These are phyloP conservation scores for Neofusicoccum sp. DNA, from an alignment of 2,329 filamentous ascomycete species.

Conservation along the genomic window DNA sequence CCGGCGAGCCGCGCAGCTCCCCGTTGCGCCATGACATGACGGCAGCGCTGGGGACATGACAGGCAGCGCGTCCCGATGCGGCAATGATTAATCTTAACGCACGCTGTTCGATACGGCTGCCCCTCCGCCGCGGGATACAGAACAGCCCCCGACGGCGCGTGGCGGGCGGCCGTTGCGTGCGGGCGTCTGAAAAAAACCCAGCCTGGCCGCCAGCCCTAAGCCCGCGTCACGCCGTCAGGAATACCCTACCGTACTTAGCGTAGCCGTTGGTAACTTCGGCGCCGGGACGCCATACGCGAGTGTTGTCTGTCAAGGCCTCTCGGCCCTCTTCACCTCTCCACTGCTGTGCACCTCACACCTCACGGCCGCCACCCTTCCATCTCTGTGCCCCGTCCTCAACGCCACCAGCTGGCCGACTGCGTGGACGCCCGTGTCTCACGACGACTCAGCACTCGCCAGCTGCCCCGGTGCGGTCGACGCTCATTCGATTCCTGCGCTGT, in stretches of 20 bases:
- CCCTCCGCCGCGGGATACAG: background rate
- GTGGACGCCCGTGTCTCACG: slow-evolving; percentile 10
- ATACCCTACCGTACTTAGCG: background rate
- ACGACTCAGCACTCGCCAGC: slow-evolving; percentile 4
- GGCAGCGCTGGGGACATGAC: background rate
- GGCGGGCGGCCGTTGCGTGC: background rate
- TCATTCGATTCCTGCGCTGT: slow-evolving; percentile 10
- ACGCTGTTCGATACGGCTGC: background rate
- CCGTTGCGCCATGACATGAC: slow-evolving; percentile 1
- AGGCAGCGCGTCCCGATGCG: background rate
- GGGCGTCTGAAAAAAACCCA: background rate
- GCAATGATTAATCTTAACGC: background rate
- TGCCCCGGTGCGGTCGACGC: slow-evolving; percentile 9
- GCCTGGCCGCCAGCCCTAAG: background rate
- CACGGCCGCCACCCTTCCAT: slow-evolving; percentile 13
- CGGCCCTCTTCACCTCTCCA: slow-evolving; percentile 1
- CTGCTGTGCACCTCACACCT: slow-evolving; percentile 5
- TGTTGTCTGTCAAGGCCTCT: background rate
- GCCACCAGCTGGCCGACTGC: slow-evolving; percentile 10
- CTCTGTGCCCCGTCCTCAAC: slow-evolving; percentile 6
- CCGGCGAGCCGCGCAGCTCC: slow-evolving; percentile 3
- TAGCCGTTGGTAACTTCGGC: slow-evolving; percentile 3
- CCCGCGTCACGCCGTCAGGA: background rate
- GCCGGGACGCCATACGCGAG: background rate
- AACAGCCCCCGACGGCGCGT: background rate